Evolutionary conservation across 2,329 filamentous ascomycete species (phyloP).

Genomic region (Cadophora sp.): DNA sequence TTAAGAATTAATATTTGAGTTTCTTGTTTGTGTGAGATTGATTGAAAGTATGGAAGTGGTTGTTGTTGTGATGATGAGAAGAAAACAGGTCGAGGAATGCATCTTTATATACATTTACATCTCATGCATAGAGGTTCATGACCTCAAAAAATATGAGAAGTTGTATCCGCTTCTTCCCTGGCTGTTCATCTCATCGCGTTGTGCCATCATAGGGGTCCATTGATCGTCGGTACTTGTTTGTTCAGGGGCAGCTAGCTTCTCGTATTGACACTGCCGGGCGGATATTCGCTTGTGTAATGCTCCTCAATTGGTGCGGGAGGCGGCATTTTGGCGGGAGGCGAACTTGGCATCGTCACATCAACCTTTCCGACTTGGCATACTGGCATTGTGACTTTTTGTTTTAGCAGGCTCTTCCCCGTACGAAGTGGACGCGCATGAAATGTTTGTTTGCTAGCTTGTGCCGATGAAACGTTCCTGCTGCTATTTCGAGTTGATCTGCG

Average conservation of each 20-base stretch:
- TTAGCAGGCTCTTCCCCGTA: constrained; percentile 2
- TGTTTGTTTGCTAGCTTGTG: background rate
- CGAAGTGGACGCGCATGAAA: constrained; percentile 1
- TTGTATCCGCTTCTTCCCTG: background rate
- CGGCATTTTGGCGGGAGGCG: background rate
- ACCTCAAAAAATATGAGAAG: background rate
- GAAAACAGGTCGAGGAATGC: background rate
- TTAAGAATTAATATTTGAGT: background rate
- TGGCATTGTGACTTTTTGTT: constrained; percentile 8
- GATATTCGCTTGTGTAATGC: background rate
- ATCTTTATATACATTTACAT: constrained; percentile 2
- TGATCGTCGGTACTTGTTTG: constrained; percentile 4
- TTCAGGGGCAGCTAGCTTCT: background rate
- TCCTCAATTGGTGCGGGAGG: constrained; percentile 3
- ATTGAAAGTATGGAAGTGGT: background rate
- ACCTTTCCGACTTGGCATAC: background rate
- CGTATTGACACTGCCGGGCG: constrained; percentile 16
- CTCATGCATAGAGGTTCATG: background rate
- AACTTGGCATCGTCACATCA: constrained; percentile 13
- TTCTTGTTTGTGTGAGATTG: background rate
- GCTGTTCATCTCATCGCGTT: constrained; percentile 11
- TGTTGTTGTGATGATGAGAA: background rate
- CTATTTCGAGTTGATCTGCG: constrained; percentile 8
- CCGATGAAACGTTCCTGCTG: constrained; percentile 6
- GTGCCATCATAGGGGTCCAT: constrained; percentile 5